Evolutionary conservation across 2,329 filamentous ascomycete species (phyloP), one percentile per base, ranked within the genome.

Genomic region (Talaromyces piceae): DNA sequence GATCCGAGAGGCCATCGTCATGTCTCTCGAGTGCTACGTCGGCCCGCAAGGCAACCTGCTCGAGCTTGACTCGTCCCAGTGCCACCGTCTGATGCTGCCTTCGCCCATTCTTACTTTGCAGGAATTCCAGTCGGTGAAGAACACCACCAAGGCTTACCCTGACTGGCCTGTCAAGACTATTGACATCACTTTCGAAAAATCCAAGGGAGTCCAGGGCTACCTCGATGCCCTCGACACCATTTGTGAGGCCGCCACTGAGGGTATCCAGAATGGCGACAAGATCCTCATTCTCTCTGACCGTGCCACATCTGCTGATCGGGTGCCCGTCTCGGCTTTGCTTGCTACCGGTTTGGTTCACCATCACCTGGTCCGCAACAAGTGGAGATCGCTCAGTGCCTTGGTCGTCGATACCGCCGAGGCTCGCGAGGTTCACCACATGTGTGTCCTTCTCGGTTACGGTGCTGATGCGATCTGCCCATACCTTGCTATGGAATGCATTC

Each of bases 391-490:
- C 71, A 88, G 83, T 59, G 91, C 91, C 44, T 74, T 97, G 43
- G 79, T 95, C 37, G 82, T 95, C 28, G 91, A 97, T 76, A 95
- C 91, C 57, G 91, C 87, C 43, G 91, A 97, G 70, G 91, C 91
- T 61, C 88, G 91, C 73, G 91, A 97, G 72, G 91, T 97, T 6
- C 91, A 97, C 71, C 91, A 97, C 74, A 95, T 96, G 89, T 95
- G 89, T 74, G 91, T 97, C n/a, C 80, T 96, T 41, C 81, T 97
- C 54, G 91, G 91, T 50, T 97, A 97, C 63, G 91, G 91, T 74
- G 90, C 87, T 50, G 91, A 97, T 73, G 91, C 86, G 45, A 83
- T 97, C 67, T 95, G 93, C 76, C 91, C 91, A 18, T 96, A 96
- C 71, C 83, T 96, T 46, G 87, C 91, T 13, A 88, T 96, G 76